phyloP scores from a whole-genome alignment of 2,329 filamentous ascomycete genomes.

The Penicillium sp. region DNA sequence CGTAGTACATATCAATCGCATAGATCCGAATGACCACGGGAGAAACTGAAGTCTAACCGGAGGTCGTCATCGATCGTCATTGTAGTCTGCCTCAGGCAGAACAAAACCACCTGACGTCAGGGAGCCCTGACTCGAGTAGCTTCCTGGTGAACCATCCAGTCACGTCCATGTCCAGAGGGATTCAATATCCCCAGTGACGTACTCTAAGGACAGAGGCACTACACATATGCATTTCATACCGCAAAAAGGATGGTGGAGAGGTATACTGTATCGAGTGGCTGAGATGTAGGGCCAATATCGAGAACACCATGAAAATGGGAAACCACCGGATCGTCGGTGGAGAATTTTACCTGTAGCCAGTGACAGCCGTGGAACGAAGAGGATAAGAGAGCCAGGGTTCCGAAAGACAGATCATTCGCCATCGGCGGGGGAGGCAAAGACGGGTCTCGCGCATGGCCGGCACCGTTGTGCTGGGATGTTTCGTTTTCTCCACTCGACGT shows the following conservation, averaged over 20 bases:
- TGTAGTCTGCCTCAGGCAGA: slow-evolving; percentile 8
- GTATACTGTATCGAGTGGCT: not conserved
- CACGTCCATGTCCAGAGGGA: not conserved
- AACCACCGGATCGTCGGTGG: not conserved
- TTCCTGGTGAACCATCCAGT: not conserved
- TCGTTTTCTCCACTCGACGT: not conserved
- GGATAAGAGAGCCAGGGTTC: not conserved
- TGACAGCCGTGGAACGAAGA: not conserved
- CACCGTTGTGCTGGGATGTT: not conserved
- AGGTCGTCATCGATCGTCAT: not conserved
- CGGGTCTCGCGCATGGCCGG: slow-evolving; percentile 1
- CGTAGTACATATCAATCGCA: no score
- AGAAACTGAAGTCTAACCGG: not conserved
- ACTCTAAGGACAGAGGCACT: not conserved
- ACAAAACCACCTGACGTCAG: slow-evolving; percentile 16
- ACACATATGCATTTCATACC: not conserved
- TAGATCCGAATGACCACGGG: not conserved
- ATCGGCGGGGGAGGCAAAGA: slow-evolving; percentile 14
- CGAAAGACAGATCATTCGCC: slow-evolving; percentile 4
- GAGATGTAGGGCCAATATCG: not conserved
- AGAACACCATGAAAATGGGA: not conserved
- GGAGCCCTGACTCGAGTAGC: slow-evolving; percentile 5
- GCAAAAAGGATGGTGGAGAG: not conserved
- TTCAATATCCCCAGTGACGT: not conserved
- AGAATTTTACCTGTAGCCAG: not conserved